Evolutionary conservation across 2,329 filamentous ascomycete species (phyloP), one percentile per base, ranked within the genome.

Genomic region (Penicillium sp.): DNA sequence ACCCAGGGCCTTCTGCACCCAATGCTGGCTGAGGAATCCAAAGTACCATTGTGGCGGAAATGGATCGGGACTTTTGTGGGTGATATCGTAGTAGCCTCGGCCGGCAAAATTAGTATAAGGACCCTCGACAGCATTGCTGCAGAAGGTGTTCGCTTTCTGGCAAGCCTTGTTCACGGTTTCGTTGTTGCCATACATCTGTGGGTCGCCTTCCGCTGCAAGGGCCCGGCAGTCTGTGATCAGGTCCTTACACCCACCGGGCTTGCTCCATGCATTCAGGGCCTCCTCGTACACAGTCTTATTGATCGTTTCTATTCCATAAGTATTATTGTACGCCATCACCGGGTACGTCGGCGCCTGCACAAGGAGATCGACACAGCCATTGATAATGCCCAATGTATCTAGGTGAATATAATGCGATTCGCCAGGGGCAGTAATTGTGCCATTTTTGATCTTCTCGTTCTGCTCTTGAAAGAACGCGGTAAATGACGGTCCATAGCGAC

Each of bases 81-180:
- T 80, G 31, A 87, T 79, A 58, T 88, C 84, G 68, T 85, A 87
- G 70, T 82, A 82, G 52, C 82, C 82, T 6, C 79, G 75, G 9
- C 77, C 78, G 1, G 75, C 69, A 45, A 60, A 68, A 8, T 66
- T 44, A 13, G 77, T 63, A 55, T 82, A 85, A 0, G 75, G 71
- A 2, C 74, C 73, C 21, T 81, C 77, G 1, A 84, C 72, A 4
- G 76, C 69, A 11, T 72, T 70, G 5, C 68, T 67, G 60, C 82
- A 85, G 63, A 78, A 76, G 2, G 68, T 70, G 50, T 78, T 73
- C 3, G 82, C 82, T 1, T 68, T 68, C 2, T 65, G 58, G 62
- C 83, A 85, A 16, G 72, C 69, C 13, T 64, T 56, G 56, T 82
- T 80, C 24, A 81, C 78, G 0, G 78, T 77, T 14, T 61, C 60